Conservation (phyloP, 2,329 filamentous ascomycete genomes). For the Colletotrichum liriopes region DNA sequence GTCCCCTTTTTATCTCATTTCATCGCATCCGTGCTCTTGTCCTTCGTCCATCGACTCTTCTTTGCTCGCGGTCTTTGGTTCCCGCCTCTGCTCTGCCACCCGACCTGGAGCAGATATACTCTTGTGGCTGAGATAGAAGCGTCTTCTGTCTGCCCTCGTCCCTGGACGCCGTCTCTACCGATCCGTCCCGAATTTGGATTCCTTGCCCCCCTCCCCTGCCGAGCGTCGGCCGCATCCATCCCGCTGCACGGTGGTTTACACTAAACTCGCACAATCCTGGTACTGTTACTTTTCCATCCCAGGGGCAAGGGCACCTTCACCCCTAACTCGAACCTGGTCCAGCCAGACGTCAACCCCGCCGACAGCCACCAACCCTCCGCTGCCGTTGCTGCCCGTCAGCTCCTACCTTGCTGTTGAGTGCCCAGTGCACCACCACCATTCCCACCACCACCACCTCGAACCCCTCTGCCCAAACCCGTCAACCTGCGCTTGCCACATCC, state of each 20-base stretch:
- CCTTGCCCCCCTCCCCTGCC: conserved; percentile 22
- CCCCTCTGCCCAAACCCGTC: conserved; percentile 37
- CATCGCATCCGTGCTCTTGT: neutral
- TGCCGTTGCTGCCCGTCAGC: conserved; percentile 32
- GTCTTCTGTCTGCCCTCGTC: neutral
- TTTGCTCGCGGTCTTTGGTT: neutral
- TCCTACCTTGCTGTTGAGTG: conserved; percentile 29
- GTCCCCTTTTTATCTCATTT: neutral
- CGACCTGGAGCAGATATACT: neutral
- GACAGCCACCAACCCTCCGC: conserved; percentile 29
- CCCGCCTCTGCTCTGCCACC: conserved; percentile 1
- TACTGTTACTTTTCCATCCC: conserved; percentile 30
- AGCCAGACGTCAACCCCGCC: conserved; percentile 41
- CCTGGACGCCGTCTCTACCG: conserved; percentile 23
- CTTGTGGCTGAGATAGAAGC: neutral
- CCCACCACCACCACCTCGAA: conserved; percentile 31
- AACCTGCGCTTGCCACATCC: conserved; percentile 37
- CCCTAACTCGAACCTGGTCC: conserved; percentile 36
- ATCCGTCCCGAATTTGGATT: conserved; percentile 19
- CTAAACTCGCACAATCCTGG: conserved; percentile 41
- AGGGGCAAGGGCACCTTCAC: conserved; percentile 39
- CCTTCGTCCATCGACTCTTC: neutral
- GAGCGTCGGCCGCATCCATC: conserved; percentile 38
- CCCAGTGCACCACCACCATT: conserved; percentile 29
- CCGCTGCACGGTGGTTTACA: conserved; percentile 36